These are phyloP conservation scores for Phytophthora pini DNA, from an alignment of 352 stramenopile species.

Conservation along the genomic window DNA sequence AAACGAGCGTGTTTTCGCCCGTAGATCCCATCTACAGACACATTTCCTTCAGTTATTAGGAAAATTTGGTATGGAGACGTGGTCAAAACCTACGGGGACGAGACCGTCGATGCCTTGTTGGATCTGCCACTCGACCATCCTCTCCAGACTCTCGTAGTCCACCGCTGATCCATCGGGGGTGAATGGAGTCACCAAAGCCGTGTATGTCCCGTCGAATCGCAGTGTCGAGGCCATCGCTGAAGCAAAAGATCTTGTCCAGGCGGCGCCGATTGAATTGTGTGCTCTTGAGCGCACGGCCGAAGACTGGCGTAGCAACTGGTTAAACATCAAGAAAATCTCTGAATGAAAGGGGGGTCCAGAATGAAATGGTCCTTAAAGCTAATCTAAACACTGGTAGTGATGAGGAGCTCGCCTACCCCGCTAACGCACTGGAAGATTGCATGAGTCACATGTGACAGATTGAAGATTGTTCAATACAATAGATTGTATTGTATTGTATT, in stretches of 20 bases:
- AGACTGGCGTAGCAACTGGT: neutral
- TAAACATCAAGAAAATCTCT: neutral
- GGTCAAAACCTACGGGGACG: conserved; percentile 64
- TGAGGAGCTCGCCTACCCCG: conserved; percentile 8
- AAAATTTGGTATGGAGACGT: neutral
- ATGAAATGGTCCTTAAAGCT: conserved; percentile 10
- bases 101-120: conserved; percentile 93
- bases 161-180: conserved; percentile 87
- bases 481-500: no score
- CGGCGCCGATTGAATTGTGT: conserved; percentile 12
- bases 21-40: conserved; percentile 91
- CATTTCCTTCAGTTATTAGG: neutral
- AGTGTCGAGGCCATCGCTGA: conserved; percentile 32
- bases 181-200: conserved; percentile 96
- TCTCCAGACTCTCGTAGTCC: conserved; percentile 90
- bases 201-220: conserved; percentile 81
- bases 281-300: neutral
- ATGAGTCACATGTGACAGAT: neutral
- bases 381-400: conserved; percentile 13
- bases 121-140: conserved; percentile 92
- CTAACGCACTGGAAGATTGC: neutral
- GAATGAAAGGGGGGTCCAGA: no score
- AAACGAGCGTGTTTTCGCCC: conserved; percentile 94
- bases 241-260: conserved; percentile 17
- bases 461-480: no score